Percentiles rank a stretch among this genome's conserved stretches.
These are phyloP conservation scores for Candida dubliniensis DNA, from an alignment of 1,139 yeast genomes.

Conservation along the genomic window DNA sequence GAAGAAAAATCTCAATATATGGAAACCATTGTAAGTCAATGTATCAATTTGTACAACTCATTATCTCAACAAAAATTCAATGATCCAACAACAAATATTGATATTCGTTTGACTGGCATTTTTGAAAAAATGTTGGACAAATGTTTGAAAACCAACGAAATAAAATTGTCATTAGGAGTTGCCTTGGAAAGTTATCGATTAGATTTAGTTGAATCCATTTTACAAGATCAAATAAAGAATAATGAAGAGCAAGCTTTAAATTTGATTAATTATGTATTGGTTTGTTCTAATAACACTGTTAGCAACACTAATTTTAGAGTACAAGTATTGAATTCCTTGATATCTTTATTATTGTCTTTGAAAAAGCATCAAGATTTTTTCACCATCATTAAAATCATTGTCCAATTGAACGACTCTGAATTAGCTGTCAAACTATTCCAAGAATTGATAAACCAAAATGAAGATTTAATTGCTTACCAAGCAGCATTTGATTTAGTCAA, in stretches of 20 bases:
- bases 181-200: conserved; percentile 85
- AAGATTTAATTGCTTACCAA: conserved; percentile 72
- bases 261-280: conserved; percentile 72
- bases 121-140: conserved; percentile 86
- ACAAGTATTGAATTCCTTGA: conserved; percentile 61
- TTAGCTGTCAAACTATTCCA: conserved; percentile 71
- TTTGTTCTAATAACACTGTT: conserved; percentile 68
- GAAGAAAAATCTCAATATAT: conserved; percentile 79
- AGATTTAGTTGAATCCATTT: conserved; percentile 71
- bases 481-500: conserved; percentile 93
- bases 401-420: conserved; percentile 75
- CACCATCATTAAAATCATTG: conserved; percentile 80
- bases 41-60: conserved; percentile 78
- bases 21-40: conserved; percentile 90
- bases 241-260: conserved; percentile 49
- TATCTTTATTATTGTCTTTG: conserved; percentile 57
- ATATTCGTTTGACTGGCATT: conserved; percentile 61
- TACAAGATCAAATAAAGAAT: conserved; percentile 44
- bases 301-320: conserved; percentile 63
- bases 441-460: conserved; percentile 47
- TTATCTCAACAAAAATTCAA: conserved; percentile 57
- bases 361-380: conserved; percentile 73
- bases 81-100: conserved; percentile 46
- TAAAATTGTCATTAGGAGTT: conserved; percentile 84
- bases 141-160: conserved; percentile 71